Evolutionary conservation across 208 protist genomes (phyloP), one percentile per base, ranked within the genome.

Genomic region (Leishmania tropica): DNA sequence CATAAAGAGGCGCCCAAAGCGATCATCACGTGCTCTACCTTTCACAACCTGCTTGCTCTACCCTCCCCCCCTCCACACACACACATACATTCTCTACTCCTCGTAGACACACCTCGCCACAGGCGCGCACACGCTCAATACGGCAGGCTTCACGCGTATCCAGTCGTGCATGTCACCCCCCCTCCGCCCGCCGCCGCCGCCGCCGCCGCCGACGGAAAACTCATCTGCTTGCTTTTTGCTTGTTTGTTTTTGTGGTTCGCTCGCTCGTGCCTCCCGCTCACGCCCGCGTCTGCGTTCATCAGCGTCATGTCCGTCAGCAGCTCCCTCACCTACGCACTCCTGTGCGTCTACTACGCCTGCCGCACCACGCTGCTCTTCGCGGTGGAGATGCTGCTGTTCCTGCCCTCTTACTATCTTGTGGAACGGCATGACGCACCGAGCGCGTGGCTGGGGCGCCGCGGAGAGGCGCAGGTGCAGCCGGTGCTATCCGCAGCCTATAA

Each of bases 381-480:
- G 2, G 78, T 80, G 48, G 78, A 82, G 68, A n/a, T 80, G 15
- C 53, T 83, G 1, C 70, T 86, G 15, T 86, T 86, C 56, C 37
- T 83, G 42, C 83, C 79, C 13, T 24, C 64, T 13, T 81, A 85
- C 71, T 81, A 78, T 47, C 37, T 87, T 21, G 35, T 81, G 8
- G 76, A 85, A 60, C 82, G 70, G 53, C 77, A 85, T 42, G 77
- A 85, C 73, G 78, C 64, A 45, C 77, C 35, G 13, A 85, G 82
- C 31, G 54, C 60, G 24, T 85, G 81, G 81, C 47, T 85, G 37
- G 81, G 76, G n/a, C 70, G 72, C 5, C 77, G 82, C 10, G 82
- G 72, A 42, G 82, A 85, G 76, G 82, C 82, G 42, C 82, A 85
- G 45, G 76, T 81, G 71, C 77, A 85, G 71, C 82, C 76, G 4